These are phyloP conservation scores for Colletotrichum sp. DNA, from an alignment of 2,329 filamentous ascomycete genomes.

Conservation along the genomic window DNA sequence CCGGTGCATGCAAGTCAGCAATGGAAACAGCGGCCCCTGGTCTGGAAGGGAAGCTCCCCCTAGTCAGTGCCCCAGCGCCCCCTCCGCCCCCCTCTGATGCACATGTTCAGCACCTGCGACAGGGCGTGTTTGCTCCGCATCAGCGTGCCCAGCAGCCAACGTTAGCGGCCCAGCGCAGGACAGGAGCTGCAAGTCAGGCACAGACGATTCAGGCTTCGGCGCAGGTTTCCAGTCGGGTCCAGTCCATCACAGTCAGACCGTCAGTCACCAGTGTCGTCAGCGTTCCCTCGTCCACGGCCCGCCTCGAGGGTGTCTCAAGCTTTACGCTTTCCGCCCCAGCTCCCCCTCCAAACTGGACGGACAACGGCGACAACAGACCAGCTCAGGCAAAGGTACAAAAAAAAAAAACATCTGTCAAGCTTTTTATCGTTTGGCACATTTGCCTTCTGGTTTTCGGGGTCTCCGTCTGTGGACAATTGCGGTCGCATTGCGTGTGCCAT, in stretches of 20 bases:
- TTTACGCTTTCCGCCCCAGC: neutral
- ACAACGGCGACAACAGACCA: neutral
- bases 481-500: neutral
- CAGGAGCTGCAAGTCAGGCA: slow-evolving; percentile 1
- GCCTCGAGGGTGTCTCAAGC: slow-evolving; percentile 13
- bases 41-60: neutral
- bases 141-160: neutral
- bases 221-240: neutral
- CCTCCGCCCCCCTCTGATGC: neutral
- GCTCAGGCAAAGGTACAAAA: neutral
- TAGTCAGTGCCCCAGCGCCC: neutral
- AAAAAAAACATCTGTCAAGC: neutral
- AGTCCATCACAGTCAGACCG: neutral
- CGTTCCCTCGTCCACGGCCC: neutral
- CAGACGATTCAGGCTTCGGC: neutral
- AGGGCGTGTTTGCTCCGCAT: slow-evolving; percentile 13
- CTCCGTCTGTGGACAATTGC: neutral
- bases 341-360: neutral
- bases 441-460: neutral
- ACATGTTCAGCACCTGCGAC: neutral
- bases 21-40: neutral
- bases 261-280: neutral
- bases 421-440: neutral
- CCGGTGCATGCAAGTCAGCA: neutral
- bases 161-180: neutral